These are phyloP conservation scores for Aspergillus pseudoterreus DNA, from an alignment of 2,329 filamentous ascomycete species.

Conservation along the genomic window DNA sequence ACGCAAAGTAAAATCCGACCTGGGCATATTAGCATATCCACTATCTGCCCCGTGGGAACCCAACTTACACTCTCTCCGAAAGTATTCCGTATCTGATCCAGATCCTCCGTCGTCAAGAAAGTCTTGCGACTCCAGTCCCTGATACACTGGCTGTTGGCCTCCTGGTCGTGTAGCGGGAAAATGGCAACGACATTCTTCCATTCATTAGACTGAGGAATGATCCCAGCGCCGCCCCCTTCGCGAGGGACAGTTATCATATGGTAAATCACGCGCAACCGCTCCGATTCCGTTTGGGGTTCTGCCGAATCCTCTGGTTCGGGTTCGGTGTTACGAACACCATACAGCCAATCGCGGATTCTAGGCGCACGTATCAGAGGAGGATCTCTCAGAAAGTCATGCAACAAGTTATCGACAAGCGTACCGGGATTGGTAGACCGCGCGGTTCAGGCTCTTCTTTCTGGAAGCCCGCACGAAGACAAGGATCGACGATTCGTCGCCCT, in stretches of 20 bases:
- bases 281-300: conserved; percentile 82
- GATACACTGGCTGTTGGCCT: conserved; percentile 74
- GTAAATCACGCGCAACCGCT: conserved; percentile 82
- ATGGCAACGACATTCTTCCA: conserved; percentile 73
- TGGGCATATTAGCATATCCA: conserved; percentile 22
- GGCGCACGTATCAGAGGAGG: not conserved
- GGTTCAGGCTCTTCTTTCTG: conserved; percentile 65
- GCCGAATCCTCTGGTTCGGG: conserved; percentile 69
- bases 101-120: conserved; percentile 55
- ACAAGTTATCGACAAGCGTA: conserved; percentile 25
- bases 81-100: conserved; percentile 70
- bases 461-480: conserved; percentile 81
- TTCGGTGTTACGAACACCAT: conserved; percentile 76
- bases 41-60: not conserved
- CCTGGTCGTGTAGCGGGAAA: conserved; percentile 76
- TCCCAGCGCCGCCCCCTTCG: conserved; percentile 74
- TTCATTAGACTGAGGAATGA: conserved; percentile 64
- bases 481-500: conserved; percentile 70
- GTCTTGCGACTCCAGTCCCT: conserved; percentile 63
- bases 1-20: conserved; percentile 95
- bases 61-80: conserved; percentile 61
- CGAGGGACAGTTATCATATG: conserved; percentile 72
- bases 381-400: not conserved
- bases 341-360: conserved; percentile 91
- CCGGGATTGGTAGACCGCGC: conserved; percentile 81